Base-by-base conservation (phyloP, 2,329 filamentous ascomycete species). In the Cordyceps farinosa region DNA sequence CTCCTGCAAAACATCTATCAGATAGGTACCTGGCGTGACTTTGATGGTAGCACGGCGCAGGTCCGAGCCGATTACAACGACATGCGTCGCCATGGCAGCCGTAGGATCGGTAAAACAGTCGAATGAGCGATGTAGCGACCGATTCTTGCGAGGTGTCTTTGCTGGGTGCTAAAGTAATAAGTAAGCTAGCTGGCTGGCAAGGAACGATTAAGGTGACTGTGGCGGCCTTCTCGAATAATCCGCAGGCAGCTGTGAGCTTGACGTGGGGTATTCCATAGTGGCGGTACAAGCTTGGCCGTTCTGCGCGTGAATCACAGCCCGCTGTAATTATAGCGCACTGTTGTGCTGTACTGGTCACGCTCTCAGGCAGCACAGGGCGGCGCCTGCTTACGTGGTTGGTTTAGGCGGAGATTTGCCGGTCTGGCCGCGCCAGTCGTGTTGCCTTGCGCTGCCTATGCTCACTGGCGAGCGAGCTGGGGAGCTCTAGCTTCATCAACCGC, bases 1-100 rank as follows among this genome's bases (percentile, higher is more conserved):
- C 76, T 98, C 90, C 66, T 91, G 86, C 22, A 97, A 82, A 1
- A 99, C 85, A 72, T 97, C 93, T 64, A 89, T 89, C 69, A 99
- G 79, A 70, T 91, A 90, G 67, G 89, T 97, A 62, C 84, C 84
- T 0, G 92, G 92, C 0, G 84, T 89, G 62, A 95, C 93, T 76
- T 96, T 96, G 76, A 99, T 82, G 48, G 86, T 90, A 57, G 88
- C 85, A 70, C 92, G 86, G 68, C 90, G 88, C 69, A 93, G 84
- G 69, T 91, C 87, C 45, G 89, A 87, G 74, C 94, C 89, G 67
- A 97, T 88, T 60, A 98, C 91, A 69, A 93, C 89, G 64, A 98
- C 92, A 74, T 95, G 90, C 60, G 92, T 90, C 68, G 92, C 87
- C 91, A 97, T 97, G 51, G 50, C 40, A 47, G 42, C 59, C 17